A percentile compares a stretch with the other conserved stretches of the same genome.
phyloP scores from a whole-genome alignment of 139 green algal species.

The Picochlorum sp. region DNA sequence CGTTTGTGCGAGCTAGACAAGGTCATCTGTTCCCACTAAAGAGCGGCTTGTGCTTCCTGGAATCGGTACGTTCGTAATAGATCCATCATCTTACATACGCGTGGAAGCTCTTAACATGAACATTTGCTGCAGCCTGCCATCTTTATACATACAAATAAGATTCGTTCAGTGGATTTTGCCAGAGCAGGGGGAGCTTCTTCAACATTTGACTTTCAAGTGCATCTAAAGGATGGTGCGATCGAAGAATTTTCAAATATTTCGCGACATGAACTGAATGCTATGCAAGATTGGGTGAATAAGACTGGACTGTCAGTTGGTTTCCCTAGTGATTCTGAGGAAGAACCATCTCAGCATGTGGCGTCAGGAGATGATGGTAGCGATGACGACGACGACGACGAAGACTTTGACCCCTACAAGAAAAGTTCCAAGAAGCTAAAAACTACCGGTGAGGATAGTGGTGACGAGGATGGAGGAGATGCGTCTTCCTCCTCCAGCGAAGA shows the following conservation, averaged over 20 bases:
- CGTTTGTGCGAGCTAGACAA: slow-evolving; percentile 20
- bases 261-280: slow-evolving; percentile 8
- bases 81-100: background rate
- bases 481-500: background rate
- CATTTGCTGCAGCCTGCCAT: slow-evolving; percentile 13
- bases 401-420: slow-evolving; percentile 18
- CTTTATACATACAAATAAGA: slow-evolving; percentile 21
- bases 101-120: background rate
- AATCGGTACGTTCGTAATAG: slow-evolving; percentile 13
- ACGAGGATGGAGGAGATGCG: slow-evolving; percentile 11
- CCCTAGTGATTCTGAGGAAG: background rate
- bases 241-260: slow-evolving; percentile 28
- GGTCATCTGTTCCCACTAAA: slow-evolving; percentile 28
- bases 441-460: slow-evolving; percentile 5
- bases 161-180: slow-evolving; percentile 27
- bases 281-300: slow-evolving; percentile 16
- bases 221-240: slow-evolving; percentile 9
- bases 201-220: slow-evolving; percentile 35
- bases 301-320: slow-evolving; percentile 15
- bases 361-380: slow-evolving; percentile 13
- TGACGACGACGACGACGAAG: slow-evolving; percentile 27
- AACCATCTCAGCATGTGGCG: slow-evolving; percentile 5
- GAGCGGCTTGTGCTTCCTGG: slow-evolving; percentile 27
- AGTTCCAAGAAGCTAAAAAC: background rate
- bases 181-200: slow-evolving; percentile 24